Percentiles rank a stretch among this genome's conserved stretches.
phyloP scores from a whole-genome alignment of 306 rosid genomes.

The Geum urbanum region DNA sequence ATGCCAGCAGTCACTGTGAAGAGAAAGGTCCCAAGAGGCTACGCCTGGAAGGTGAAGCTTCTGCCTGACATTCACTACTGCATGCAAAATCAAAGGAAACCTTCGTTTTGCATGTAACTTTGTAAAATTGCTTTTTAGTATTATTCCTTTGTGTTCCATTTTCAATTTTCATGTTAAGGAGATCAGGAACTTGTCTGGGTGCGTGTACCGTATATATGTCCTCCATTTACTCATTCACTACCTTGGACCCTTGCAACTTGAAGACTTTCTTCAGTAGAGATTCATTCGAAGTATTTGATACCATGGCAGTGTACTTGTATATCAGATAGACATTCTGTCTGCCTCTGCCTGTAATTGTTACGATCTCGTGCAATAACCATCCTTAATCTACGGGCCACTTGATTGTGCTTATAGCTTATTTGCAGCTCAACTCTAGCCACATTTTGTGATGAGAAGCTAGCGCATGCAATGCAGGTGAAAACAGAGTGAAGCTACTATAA shows the following conservation, averaged over 20 bases:
- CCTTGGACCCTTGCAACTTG: conserved; percentile 35
- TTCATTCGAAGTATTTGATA: conserved; percentile 26
- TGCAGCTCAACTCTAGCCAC: not conserved
- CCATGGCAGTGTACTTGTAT: conserved; percentile 23
- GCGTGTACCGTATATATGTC: conserved; percentile 58
- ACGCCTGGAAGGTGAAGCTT: conserved; percentile 63
- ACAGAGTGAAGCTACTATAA: not conserved
- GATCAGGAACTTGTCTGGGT: conserved; percentile 57
- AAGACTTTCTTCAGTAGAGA: conserved; percentile 30
- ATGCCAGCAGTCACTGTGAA: conserved; percentile 52
- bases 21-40: conserved; percentile 69
- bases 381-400: not conserved
- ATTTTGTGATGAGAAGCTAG: not conserved
- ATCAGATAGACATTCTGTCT: not conserved
- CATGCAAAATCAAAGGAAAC: conserved; percentile 46
- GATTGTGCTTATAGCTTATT: not conserved
- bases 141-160: conserved; percentile 21
- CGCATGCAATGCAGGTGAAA: not conserved
- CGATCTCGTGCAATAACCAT: not conserved
- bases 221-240: conserved; percentile 33
- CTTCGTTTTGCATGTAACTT: conserved; percentile 37
- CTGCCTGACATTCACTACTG: conserved; percentile 43
- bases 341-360: not conserved
- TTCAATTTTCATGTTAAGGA: conserved; percentile 24
- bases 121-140: conserved; percentile 19